Percentiles rank a stretch among this genome's conserved stretches.
Conservation (phyloP, 768 basidiomycete species). For the Boletus sensibilis region DNA sequence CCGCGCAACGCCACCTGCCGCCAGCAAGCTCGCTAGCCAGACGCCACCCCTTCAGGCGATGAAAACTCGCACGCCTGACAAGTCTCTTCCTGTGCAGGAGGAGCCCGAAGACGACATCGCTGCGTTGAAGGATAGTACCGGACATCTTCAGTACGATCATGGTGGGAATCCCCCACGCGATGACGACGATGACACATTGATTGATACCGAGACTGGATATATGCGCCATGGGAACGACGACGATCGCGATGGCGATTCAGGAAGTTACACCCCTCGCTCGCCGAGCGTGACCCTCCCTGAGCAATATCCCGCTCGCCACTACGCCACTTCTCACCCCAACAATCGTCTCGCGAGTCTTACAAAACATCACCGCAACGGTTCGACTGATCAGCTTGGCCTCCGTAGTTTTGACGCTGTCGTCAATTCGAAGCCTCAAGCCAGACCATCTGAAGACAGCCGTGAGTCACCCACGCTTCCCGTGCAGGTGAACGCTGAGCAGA, state of each 20-base stretch:
- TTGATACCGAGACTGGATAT: constrained; percentile 39
- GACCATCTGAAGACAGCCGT: constrained; percentile 29
- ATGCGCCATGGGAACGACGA: constrained; percentile 34
- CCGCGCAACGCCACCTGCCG: constrained; percentile 37
- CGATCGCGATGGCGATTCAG: constrained; percentile 49
- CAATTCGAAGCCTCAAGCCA: constrained; percentile 42
- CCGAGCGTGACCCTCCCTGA: constrained; percentile 62
- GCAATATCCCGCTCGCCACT: constrained; percentile 32
- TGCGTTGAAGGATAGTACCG: constrained; percentile 39
- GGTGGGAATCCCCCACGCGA: constrained; percentile 40
- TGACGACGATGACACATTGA: constrained; percentile 46
- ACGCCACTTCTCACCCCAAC: constrained; percentile 31
- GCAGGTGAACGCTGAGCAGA: constrained; percentile 18
- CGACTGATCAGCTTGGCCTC: constrained; percentile 62
- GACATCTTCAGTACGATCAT: constrained; percentile 36
- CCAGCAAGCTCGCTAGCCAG: constrained; percentile 44
- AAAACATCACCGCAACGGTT: constrained; percentile 53
- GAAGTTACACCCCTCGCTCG: constrained; percentile 66
- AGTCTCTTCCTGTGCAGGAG: constrained; percentile 75
- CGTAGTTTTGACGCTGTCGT: constrained; percentile 57
- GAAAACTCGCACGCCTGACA: constrained; percentile 60
- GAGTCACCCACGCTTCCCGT: constrained; percentile 18
- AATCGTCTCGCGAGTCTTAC: constrained; percentile 39
- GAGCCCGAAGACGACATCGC: constrained; percentile 66
- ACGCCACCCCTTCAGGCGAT: constrained; percentile 56